These are phyloP conservation scores for Echinochloa phyllopogon DNA, from an alignment of 176 grass and related monocot genomes.

Conservation along the genomic window DNA sequence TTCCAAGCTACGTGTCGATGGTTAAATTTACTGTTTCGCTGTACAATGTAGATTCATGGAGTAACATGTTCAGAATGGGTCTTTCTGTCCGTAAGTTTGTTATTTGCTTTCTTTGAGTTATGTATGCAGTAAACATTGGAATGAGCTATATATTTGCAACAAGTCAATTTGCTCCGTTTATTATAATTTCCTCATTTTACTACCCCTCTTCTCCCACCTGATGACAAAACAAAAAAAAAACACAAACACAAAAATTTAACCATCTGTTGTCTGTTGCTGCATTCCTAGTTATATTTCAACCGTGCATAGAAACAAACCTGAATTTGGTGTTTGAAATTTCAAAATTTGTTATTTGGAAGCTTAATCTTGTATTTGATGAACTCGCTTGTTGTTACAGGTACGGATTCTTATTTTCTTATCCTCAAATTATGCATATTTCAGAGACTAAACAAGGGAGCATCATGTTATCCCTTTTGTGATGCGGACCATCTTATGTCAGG, in stretches of 20 bases:
- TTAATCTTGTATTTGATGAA: slow-evolving; percentile 21
- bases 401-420: slow-evolving; percentile 19
- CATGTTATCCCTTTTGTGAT: slow-evolving; percentile 45
- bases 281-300: slow-evolving; percentile 5
- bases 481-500: slow-evolving; percentile 59
- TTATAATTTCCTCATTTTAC: neutral
- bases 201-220: too few species aligned
- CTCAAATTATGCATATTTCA: slow-evolving; percentile 31
- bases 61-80: neutral
- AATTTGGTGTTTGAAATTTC: slow-evolving; percentile 4
- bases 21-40: neutral
- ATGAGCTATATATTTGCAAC: neutral
- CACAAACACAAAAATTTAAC: neutral
- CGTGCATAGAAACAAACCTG: neutral
- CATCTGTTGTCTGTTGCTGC: neutral
- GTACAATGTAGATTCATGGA: neutral
- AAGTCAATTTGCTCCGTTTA: neutral
- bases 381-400: slow-evolving; percentile 51
- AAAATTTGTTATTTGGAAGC: slow-evolving; percentile 1
- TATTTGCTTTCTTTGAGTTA: neutral
- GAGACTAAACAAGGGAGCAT: slow-evolving; percentile 36
- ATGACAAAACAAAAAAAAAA: neutral
- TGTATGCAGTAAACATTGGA: slow-evolving; percentile 27
- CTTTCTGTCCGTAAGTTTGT: neutral
- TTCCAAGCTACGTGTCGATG: neutral